Base-by-base conservation (phyloP, 345 rosid species). In the Arabis alpina region DNA sequence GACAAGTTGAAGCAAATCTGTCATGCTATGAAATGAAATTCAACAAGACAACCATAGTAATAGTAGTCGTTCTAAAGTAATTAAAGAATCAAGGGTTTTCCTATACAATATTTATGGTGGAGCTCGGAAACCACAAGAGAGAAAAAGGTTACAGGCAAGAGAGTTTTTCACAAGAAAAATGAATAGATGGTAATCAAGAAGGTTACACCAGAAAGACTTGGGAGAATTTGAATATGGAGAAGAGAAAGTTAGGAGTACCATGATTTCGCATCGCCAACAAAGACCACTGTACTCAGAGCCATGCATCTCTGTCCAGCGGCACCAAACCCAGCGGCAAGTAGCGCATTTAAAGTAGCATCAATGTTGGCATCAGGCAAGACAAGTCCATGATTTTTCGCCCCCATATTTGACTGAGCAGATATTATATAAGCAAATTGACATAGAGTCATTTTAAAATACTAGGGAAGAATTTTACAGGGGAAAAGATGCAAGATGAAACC, bases 261-360 rank as follows among this genome's bases (percentile, higher is more conserved):
- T 74, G 92, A 64, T 54, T 85, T 80, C 41, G 98, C 73, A 59
- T 70, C 81, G 56, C 97, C 97, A 36, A 93, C 97, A 64, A 93
- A 93, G 51, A 91, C 95, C 52, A 91, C 85, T 2, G 90, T 87
- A 81, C 98, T 93, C 24, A 93, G 88, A 27, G 97, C 97, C 98
- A 93, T 93, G 82, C 98, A 93, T 77, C 98, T 87, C 67, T 91
- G 98, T 70, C 98, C 98, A 49, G 97, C 97, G 54, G 98, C 98
- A 76, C 97, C 98, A 85, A 93, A 93, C 19, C 97, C 98, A 72
- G 98, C 98, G 70, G 96, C 97, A 73, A 80, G 85, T 62, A 93
- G 72, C 16, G 98, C 96, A 77, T 88, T 93, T 54, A 93, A 70
- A 50, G 98, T 80, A 64, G 93, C 88, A 73, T 93, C 91, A 8